Evolutionary conservation across 2,329 filamentous ascomycete species (phyloP), one percentile per base, ranked within the genome.

Genomic region (Fusarium devonianum): DNA sequence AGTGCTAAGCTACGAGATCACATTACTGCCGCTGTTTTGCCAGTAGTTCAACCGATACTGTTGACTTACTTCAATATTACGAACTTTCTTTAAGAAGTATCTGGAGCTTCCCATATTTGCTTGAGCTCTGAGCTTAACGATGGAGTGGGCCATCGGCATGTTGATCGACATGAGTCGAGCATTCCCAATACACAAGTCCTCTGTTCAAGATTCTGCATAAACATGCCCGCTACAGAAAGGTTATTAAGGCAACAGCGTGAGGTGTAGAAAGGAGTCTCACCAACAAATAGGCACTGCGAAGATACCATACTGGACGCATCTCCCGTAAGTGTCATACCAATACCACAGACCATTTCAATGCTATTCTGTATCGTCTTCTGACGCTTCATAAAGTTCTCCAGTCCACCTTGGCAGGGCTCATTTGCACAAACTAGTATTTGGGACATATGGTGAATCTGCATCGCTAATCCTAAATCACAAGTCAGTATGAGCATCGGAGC

Each of bases 321-420:
- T 5, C 76, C 75, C 1, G 60, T 69, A 4, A 74, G 61, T 34
- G 73, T 74, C 64, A 78, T 70, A 0, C 77, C 78, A 40, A 82
- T 77, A 1, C 79, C 78, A 36, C 77, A 79, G 4, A 82, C 77
- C 2, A 59, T 61, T 2, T 59, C 55, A 0, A 69, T 60, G 1
- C 58, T 57, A 2, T 56, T 35, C 3, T 63, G 54, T 0, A 69
- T 58, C 1, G 54, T 54, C 5, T 56, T 52, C 16, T 69, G 64
- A 5, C 62, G 63, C 18, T 70, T 67, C 13, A 75, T 51, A 40
- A 78, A 79, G 11, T 78, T 78, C 10, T 76, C 70, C 18, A 80
- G 60, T 0, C 66, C 67, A 0, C 47, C 43, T 0, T 49, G n/a
- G 10, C 55, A 54, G 4, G 66, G 57, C 4, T 59, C 61, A 4